phyloP scores from a whole-genome alignment of 768 basidiomycete species.

The Termitomyces sp. region DNA sequence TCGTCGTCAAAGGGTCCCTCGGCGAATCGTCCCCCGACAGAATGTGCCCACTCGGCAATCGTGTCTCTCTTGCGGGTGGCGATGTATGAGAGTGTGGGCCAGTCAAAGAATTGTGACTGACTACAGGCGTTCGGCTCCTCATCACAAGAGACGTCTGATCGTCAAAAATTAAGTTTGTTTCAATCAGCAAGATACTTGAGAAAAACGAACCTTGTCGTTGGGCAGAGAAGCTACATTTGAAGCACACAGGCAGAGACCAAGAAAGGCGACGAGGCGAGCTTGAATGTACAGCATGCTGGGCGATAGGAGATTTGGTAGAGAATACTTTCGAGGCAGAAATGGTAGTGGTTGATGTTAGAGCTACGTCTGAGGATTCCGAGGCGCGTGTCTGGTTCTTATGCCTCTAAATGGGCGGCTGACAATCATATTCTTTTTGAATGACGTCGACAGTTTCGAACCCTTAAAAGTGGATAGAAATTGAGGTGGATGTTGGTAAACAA shows the following conservation, averaged over 20 bases:
- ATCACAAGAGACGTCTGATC: neutral
- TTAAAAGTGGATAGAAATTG: too few relatives aligned
- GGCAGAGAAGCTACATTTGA: neutral
- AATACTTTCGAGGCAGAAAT: neutral
- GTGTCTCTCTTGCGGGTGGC: too few relatives aligned
- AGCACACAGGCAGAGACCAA: neutral
- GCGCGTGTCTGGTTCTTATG: neutral
- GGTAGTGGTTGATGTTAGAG: neutral
- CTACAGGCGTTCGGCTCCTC: neutral
- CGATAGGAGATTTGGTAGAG: neutral
- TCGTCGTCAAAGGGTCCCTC: too few relatives aligned
- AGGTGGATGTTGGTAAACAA: too few relatives aligned
- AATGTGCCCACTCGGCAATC: too few relatives aligned
- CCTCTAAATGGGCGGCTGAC: neutral
- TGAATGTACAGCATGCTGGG: neutral
- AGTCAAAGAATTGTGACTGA: too few relatives aligned
- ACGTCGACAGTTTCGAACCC: too few relatives aligned
- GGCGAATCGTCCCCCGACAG: too few relatives aligned
- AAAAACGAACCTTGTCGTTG: neutral
- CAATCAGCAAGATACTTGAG: neutral
- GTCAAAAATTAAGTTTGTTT: neutral
- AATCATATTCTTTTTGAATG: neutral
- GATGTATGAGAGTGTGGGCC: too few relatives aligned
- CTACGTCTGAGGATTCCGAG: neutral
- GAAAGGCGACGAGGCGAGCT: neutral